Evolutionary conservation across 192 early-diverging fungal genomes (phyloP), one percentile per base, ranked within the genome.

Genomic region (Podila minutissima): DNA sequence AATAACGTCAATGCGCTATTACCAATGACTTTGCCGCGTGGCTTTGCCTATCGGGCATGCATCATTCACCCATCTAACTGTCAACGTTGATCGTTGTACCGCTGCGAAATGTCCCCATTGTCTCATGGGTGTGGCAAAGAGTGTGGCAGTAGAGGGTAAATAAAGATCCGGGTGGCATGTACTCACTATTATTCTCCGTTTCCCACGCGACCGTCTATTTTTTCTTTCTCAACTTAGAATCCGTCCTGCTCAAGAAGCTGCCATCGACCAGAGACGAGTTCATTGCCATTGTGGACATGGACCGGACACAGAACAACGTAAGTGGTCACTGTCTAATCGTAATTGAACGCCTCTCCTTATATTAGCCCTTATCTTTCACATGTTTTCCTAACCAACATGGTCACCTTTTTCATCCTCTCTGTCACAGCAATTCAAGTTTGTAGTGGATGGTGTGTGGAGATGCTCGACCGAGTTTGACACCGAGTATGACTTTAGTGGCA

Each of bases 371-470:
- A 35, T 24, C 38, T 8, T 19, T 9, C 26, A 10, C 26, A 10
- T 41, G 6, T 33, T 5, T 28, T 59, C 0, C 37, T 26, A 5
- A 22, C 4, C 58, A 22, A 32, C 38, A 17, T 29, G 26, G 9
- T 3, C 28, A 1, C 22, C 37, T 38, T 46, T 13, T 38, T 55
- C 22, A 9, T 62, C 51, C 11, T 50, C 28, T 33, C 48, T 55
- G 12, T 65, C 19, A 55, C 53, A 67, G 73, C 66, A 74, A 59
- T 85, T 82, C 70, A 85, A 85, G 22, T 85, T 85, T 33, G 63
- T 85, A 3, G 78, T 85, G 1, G 83, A 85, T 74, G 83, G 83
- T 10, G 78, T 69, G 17, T 85, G 83, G 83, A 57, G 66, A 15
- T 85, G 81, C 69, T 82, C 83, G 3, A 58, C 66, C 46, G 79